Evolutionary conservation across 2,329 filamentous ascomycete genomes (phyloP).

Genomic region (Trichophyton equinum): DNA sequence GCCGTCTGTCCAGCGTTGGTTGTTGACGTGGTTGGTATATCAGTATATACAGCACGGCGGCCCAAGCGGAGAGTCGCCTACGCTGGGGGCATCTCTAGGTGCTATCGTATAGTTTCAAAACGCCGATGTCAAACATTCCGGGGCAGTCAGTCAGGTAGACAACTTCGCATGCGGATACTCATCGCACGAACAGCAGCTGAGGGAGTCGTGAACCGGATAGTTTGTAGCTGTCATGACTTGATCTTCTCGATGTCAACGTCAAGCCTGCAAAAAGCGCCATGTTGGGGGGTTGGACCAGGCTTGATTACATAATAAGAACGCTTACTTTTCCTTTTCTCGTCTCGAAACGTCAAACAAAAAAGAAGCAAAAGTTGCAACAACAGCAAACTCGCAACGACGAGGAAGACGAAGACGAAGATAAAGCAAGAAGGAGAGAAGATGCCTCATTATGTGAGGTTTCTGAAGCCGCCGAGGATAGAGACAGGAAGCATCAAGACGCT

Average conservation of each 20-base stretch:
- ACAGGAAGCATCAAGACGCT: conserved; percentile 37
- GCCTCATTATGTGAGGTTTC: conserved; percentile 54
- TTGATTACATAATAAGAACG: neutral
- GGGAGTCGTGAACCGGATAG: neutral
- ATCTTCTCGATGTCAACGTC: neutral
- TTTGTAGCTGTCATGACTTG: neutral
- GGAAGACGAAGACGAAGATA: neutral
- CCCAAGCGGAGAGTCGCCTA: neutral
- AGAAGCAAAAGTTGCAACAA: too few relatives aligned
- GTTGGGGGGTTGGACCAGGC: neutral
- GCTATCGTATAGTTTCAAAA: neutral
- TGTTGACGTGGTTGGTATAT: neutral
- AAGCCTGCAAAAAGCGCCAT: neutral
- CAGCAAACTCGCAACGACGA: too few relatives aligned
- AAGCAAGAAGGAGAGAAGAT: conserved; percentile 23
- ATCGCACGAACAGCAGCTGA: neutral
- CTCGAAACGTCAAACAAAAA: neutral
- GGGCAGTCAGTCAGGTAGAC: neutral
- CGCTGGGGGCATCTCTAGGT: neutral
- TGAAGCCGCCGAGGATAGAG: conserved; percentile 46
- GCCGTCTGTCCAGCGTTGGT: neutral
- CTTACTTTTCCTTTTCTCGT: neutral
- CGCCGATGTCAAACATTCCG: neutral
- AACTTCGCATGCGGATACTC: neutral
- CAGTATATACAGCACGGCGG: neutral